phyloP scores from a whole-genome alignment of 164 flowering plant species.

The Magnolia officinalis region DNA sequence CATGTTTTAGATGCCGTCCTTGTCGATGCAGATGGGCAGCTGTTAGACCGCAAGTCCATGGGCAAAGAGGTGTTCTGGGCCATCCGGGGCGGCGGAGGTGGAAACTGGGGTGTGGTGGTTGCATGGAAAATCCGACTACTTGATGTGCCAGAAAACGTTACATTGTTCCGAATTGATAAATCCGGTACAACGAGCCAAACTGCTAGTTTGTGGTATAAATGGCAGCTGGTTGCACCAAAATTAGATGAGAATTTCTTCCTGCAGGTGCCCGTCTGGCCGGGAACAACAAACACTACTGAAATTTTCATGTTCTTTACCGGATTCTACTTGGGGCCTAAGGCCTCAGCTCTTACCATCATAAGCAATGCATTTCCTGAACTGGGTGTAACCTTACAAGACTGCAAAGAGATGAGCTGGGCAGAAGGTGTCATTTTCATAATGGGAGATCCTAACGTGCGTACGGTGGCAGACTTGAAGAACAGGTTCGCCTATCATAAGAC shows the following conservation, averaged over 20 bases:
- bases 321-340: slow-evolving; percentile 3
- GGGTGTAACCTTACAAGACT: slow-evolving; percentile 1
- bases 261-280: background rate
- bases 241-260: slow-evolving; percentile 12
- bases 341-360: background rate
- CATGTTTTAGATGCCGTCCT: background rate
- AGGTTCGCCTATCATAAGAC: background rate
- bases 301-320: background rate
- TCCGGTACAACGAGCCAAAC: slow-evolving; percentile 7
- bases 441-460: background rate
- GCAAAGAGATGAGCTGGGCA: slow-evolving; percentile 17
- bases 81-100: background rate
- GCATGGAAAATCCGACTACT: background rate
- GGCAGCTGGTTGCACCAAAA: slow-evolving; percentile 11
- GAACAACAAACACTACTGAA: too few relatives aligned
- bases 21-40: background rate
- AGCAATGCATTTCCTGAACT: slow-evolving; percentile 5
- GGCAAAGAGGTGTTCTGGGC: background rate
- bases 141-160: background rate
- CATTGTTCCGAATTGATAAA: background rate
- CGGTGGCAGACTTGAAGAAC: background rate
- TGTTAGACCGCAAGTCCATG: background rate
- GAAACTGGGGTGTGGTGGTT: background rate
- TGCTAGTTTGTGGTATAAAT: background rate
- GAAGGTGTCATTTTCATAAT: background rate